Evolutionary conservation across 306 rosid genomes (phyloP), one percentile per base, ranked within the genome.

Genomic region (Gillenia trifoliata): DNA sequence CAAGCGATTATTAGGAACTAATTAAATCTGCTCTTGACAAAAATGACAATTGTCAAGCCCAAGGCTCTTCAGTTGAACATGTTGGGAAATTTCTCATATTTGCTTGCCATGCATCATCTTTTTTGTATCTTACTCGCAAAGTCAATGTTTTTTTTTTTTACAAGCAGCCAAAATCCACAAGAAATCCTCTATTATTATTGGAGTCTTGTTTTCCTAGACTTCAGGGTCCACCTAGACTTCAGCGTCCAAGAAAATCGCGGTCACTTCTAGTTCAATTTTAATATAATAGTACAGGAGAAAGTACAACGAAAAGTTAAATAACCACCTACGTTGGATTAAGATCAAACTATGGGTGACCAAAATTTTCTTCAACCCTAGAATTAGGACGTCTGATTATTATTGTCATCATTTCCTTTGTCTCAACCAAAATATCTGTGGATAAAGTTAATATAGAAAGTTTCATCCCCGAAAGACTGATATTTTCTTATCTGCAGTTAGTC

Each of bases 181-280:
- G 76, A 61, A 68, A 80, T 50, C 65, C 26, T 73, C 57, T 60
- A 52, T 34, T 55, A 52, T 52, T 47, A 67, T 36, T 59, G 16
- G 8, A 16, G 20, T 60, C 3, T 30, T n/a, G 26, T 33, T 75
- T 66, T 52, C 16, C 52, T 56, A 45, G 52, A 45, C 52, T 15
- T 45, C 2, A 45, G 2, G 13, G 41, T n/a, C n/a, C n/a, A n/a
- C n/a, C n/a, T n/a, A n/a, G n/a, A n/a, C n/a, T n/a, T n/a, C n/a
- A n/a, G n/a, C n/a, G n/a, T 15, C 6, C 0, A 45, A 1, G 52
- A 45, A 45, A 45, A 45, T 13, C 15, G 6, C 20, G 6, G 52
- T 45, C 52, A 45, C 7, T 1, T 1, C 1, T n/a, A n/a, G n/a
- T n/a, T 45, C 8, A 16, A 45, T 45, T 19, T 45, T 45, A 45